Evolutionary conservation across 1,284 basidiomycete genomes (phyloP), one percentile per base, ranked within the genome.

Genomic region (Leccinum huronense): DNA sequence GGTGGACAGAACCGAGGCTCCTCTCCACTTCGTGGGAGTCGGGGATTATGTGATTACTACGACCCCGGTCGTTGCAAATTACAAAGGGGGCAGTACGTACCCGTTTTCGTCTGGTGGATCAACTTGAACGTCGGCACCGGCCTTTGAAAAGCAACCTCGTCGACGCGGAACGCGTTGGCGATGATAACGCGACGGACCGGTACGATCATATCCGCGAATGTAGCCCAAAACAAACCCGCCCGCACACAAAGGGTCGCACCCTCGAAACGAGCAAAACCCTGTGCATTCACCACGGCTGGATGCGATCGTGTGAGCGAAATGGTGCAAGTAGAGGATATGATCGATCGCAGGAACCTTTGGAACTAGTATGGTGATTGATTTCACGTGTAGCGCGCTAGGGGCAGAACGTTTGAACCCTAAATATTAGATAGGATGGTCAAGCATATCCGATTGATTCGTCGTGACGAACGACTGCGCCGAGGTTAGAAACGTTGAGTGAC

Each of bases 351-450:
- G 51, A 33, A 13, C 57, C 57, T 66, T 54, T 8, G 34, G 36
- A 33, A 36, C 42, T 56, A 54, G 23, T 27, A 27, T 16, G 40
- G 14, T 23, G 61, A 59, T 42, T 56, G 66, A 70, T 66, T 55
- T 27, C 70, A 70, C 70, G 68, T 72, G 70, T 62, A 23, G 14
- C 13, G 16, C 9, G 31, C 31, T 36, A 57, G 57, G 57, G 36
- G 61, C 40, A 14, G 33, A 67, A 62, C 55, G 61, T 61, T 57
- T 10, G 42, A 34, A 60, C 61, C 57, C 66, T 65, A 38, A 36
- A 7, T 6, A 27, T n/a, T 30, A 55, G 40, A 66, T 27, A 27
- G 23, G 56, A 57, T 3, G 27, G 23, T 14, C 19, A 14, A 58
- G 57, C 23, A 60, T 23, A 19, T 23, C 11, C 48, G 45, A 54